These are phyloP conservation scores for Asterochloris sp. DNA, from an alignment of 139 green algal genomes.

Conservation along the genomic window DNA sequence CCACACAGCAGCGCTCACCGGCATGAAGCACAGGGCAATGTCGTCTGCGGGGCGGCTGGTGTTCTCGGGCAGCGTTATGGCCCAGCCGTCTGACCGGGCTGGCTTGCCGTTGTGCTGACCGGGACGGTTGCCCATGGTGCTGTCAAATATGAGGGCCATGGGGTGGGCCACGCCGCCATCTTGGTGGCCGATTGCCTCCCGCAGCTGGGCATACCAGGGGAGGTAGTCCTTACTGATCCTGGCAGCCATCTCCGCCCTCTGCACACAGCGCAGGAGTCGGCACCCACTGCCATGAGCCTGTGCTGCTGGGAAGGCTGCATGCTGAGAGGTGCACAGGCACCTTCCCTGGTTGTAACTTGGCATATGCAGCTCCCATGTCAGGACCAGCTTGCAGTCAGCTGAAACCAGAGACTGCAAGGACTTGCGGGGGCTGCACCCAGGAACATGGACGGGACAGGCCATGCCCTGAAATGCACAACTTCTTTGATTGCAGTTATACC, in stretches of 20 bases:
- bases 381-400: no score
- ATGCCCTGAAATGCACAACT: no score
- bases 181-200: slow-evolving; percentile 3
- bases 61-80: not conserved
- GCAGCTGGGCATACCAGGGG: slow-evolving; percentile 3
- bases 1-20: not conserved
- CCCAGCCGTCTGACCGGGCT: not conserved
- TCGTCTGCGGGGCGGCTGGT: slow-evolving; percentile 1
- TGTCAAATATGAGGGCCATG: slow-evolving; percentile 15
- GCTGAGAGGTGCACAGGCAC: no score
- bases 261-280: not conserved
- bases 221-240: not conserved
- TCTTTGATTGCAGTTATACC: no score
- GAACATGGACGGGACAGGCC: no score
- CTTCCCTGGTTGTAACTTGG: no score
- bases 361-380: no score
- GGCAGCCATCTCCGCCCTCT: not conserved
- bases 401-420: no score
- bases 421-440: no score
- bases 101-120: not conserved
- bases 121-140: not conserved
- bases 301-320: no score
- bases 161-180: slow-evolving; percentile 17
- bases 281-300: no score
- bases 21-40: slow-evolving; percentile 3